Evolutionary conservation across 108 stramenopile genomes (phyloP).

Genomic region (Cyclostephanos tholiformis): DNA sequence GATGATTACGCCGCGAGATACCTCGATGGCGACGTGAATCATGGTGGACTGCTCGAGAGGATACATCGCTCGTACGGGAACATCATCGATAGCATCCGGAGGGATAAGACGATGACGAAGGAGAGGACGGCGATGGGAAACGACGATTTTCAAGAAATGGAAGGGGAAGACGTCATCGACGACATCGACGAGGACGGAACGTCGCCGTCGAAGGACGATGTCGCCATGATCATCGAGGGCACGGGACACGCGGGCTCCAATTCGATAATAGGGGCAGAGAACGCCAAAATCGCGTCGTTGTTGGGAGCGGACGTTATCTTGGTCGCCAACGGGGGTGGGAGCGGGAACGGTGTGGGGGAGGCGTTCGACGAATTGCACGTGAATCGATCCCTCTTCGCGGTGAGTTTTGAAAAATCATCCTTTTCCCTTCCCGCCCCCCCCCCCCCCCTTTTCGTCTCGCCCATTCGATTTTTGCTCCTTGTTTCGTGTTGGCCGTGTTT

Average conservation of each 20-base stretch:
- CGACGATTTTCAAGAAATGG: too few species aligned
- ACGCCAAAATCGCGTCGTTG: conserved; percentile 85
- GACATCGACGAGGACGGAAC: conserved; percentile 25
- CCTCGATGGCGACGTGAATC: conserved; percentile 79
- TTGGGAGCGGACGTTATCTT: conserved; percentile 88
- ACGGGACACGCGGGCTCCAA: conserved; percentile 94
- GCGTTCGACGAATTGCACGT: conserved; percentile 91
- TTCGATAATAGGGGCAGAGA: conserved; percentile 81
- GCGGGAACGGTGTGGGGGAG: conserved; percentile 66
- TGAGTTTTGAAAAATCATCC: neutral
- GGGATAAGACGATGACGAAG: conserved; percentile 30
- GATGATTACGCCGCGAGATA: conserved; percentile 59
- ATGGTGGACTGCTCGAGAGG: conserved; percentile 52
- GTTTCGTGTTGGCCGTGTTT: too few species aligned
- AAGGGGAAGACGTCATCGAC: too few species aligned
- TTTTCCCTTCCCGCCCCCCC: neutral
- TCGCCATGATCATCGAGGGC: conserved; percentile 86
- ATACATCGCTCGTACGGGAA: conserved; percentile 45
- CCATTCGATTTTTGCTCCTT: too few species aligned
- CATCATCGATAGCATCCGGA: conserved; percentile 27
- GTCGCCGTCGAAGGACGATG: too few species aligned
- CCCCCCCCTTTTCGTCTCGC: neutral
- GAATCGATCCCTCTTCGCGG: conserved; percentile 76
- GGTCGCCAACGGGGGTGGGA: conserved; percentile 78
- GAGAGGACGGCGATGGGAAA: too few species aligned